A percentile compares a stretch with the other conserved stretches of the same genome.
phyloP scores from a whole-genome alignment of 2,329 filamentous ascomycete species.

The Lanzia echinophila region DNA sequence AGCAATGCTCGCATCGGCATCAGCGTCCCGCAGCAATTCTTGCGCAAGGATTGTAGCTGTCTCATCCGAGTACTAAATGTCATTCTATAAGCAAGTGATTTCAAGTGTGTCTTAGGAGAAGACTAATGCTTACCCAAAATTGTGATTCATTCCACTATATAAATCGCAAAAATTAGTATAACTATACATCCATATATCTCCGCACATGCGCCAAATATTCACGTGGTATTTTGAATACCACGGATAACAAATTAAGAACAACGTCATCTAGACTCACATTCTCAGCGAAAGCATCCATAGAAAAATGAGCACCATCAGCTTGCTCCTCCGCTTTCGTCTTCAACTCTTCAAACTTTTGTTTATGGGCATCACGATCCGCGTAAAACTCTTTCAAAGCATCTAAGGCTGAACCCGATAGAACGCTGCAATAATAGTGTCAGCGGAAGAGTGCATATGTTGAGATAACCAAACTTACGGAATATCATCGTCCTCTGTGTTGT shows the following conservation, averaged over 20 bases:
- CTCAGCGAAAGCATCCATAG: constrained; percentile 68
- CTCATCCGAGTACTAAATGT: constrained; percentile 58
- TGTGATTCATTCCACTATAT: constrained; percentile 66
- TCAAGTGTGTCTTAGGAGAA: background rate
- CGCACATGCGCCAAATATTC: background rate
- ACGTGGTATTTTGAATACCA: background rate
- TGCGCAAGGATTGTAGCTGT: constrained; percentile 59
- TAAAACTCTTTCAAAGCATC: constrained; percentile 69
- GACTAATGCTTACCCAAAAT: constrained; percentile 59
- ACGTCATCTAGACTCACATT: constrained; percentile 35
- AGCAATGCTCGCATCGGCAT: constrained; percentile 52
- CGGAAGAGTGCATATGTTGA: background rate
- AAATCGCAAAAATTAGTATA: background rate
- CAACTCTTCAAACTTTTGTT: constrained; percentile 61
- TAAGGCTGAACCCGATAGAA: constrained; percentile 60
- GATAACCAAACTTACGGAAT: constrained; percentile 11
- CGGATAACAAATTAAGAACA: background rate
- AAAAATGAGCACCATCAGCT: constrained; percentile 34
- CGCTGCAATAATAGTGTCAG: constrained; percentile 33
- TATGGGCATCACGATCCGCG: constrained; percentile 59
- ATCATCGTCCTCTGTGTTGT: constrained; percentile 16
- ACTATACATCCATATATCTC: background rate
- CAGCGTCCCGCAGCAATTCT: constrained; percentile 57
- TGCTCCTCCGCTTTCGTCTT: constrained; percentile 54
- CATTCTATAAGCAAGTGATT: background rate